Percentiles rank a stretch among this genome's conserved stretches.
These are phyloP conservation scores for Boletus barrowsii DNA, from an alignment of 768 basidiomycete species.

Conservation along the genomic window DNA sequence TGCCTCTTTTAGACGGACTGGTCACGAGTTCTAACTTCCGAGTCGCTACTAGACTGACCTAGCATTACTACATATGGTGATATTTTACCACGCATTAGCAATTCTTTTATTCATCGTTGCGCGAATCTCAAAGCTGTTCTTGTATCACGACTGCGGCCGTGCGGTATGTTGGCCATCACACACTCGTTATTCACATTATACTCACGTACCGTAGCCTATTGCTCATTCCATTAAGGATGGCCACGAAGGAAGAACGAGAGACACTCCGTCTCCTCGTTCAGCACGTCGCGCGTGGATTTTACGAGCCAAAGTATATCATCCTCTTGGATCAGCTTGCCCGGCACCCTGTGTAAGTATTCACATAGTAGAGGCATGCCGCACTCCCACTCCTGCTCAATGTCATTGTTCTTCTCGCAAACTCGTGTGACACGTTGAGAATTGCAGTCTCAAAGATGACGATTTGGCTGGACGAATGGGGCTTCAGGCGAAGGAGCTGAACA, in stretches of 20 bases:
- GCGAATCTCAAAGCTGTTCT: too few relatives aligned
- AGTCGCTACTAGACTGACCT: too few relatives aligned
- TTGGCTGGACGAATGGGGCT: conserved; percentile 87
- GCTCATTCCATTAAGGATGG: conserved; percentile 36
- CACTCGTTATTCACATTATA: not conserved
- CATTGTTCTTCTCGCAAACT: conserved; percentile 8
- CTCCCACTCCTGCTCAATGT: conserved; percentile 19
- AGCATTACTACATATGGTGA: too few relatives aligned
- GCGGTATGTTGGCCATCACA: too few relatives aligned
- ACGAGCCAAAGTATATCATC: conserved; percentile 88
- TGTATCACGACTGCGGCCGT: too few relatives aligned
- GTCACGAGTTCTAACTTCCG: too few relatives aligned
- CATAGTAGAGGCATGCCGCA: conserved; percentile 23
- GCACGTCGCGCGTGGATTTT: conserved; percentile 90
- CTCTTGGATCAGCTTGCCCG: conserved; percentile 92
- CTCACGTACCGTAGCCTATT: too few relatives aligned
- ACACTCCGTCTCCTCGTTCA: conserved; percentile 85
- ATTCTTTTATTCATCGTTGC: too few relatives aligned
- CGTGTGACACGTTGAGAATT: conserved; percentile 21
- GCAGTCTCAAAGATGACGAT: conserved; percentile 90
- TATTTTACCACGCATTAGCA: too few relatives aligned
- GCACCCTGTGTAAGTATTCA: conserved; percentile 86
- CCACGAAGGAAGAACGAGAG: conserved; percentile 78
- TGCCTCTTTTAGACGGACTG: too few relatives aligned
- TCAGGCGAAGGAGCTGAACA: conserved; percentile 86